These are phyloP conservation scores for Corynascus novoguineensis DNA, from an alignment of 495 filamentous ascomycete genomes.

Conservation along the genomic window DNA sequence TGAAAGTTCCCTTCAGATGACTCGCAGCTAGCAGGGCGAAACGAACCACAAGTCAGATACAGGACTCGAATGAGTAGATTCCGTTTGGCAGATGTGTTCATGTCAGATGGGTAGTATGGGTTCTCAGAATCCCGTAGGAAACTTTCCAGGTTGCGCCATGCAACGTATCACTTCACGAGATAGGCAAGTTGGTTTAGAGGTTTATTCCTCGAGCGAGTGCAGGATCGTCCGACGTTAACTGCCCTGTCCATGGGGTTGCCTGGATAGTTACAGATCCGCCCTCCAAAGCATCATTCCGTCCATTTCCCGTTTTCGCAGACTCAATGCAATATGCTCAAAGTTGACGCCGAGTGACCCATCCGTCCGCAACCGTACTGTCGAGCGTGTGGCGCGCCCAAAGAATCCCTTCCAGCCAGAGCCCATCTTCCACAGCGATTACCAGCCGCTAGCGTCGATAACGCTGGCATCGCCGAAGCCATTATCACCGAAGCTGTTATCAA, in stretches of 20 bases:
- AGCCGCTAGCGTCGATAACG: background rate
- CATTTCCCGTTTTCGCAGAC: constrained; percentile 30
- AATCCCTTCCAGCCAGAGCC: constrained; percentile 10
- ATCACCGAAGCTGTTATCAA: background rate
- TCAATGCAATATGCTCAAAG: constrained; percentile 35
- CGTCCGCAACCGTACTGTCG: constrained; percentile 25
- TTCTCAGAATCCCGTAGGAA: too few species aligned
- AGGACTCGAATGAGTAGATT: too few species aligned
- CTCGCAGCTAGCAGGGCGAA: too few species aligned
- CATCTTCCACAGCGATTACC: constrained; percentile 17
- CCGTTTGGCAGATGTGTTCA: too few species aligned
- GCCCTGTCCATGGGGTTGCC: constrained; percentile 20
- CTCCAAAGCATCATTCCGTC: constrained; percentile 25
- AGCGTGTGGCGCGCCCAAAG: constrained; percentile 22
- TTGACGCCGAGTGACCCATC: constrained; percentile 35
- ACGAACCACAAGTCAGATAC: too few species aligned
- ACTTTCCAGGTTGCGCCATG: too few species aligned
- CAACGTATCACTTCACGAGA: background rate
- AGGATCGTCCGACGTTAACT: constrained; percentile 26
- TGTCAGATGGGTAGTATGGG: too few species aligned
- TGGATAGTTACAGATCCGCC: constrained; percentile 23
- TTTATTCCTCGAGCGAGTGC: constrained; percentile 23
- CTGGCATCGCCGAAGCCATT: background rate
- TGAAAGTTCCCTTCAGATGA: too few species aligned
- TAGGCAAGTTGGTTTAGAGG: constrained; percentile 15